Conservation (phyloP, 73 alveolate species). For the Paramecium octaurelia region DNA sequence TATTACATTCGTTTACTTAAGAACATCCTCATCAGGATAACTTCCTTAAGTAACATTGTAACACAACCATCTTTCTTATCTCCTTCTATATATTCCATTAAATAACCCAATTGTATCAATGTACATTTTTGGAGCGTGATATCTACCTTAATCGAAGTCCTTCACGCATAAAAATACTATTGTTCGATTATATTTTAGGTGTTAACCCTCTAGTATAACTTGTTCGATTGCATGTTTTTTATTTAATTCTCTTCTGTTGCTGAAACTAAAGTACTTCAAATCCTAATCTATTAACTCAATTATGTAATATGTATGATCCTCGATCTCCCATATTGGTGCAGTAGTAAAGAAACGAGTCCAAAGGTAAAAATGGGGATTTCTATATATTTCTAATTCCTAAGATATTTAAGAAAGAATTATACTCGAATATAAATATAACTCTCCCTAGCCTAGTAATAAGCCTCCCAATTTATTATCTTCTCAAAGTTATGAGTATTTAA, state of each 20-base stretch:
- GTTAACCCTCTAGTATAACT: neutral
- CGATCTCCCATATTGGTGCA: conserved; percentile 44
- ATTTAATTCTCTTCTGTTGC: neutral
- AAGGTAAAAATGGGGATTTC: neutral
- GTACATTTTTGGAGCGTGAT: neutral
- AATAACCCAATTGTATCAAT: conserved; percentile 2
- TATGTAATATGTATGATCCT: neutral
- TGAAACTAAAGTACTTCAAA: neutral
- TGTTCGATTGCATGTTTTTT: neutral
- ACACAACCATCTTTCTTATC: neutral
- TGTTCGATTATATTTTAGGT: neutral
- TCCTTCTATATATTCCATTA: conserved; percentile 33
- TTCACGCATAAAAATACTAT: neutral
- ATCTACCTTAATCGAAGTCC: neutral
- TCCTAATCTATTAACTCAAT: neutral
- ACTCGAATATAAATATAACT: neutral
- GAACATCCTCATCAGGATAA: neutral
- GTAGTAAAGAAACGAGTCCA: conserved; percentile 19
- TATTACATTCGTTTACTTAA: neutral
- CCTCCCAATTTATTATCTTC: neutral
- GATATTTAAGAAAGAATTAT: neutral
- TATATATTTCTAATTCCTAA: neutral
- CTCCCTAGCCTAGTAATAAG: neutral
- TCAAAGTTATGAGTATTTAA: neutral
- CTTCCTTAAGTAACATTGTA: neutral